Percentiles rank a stretch among this genome's conserved stretches.
These are phyloP conservation scores for Amanita pallidorosea DNA, from an alignment of 768 basidiomycete species.

Conservation along the genomic window DNA sequence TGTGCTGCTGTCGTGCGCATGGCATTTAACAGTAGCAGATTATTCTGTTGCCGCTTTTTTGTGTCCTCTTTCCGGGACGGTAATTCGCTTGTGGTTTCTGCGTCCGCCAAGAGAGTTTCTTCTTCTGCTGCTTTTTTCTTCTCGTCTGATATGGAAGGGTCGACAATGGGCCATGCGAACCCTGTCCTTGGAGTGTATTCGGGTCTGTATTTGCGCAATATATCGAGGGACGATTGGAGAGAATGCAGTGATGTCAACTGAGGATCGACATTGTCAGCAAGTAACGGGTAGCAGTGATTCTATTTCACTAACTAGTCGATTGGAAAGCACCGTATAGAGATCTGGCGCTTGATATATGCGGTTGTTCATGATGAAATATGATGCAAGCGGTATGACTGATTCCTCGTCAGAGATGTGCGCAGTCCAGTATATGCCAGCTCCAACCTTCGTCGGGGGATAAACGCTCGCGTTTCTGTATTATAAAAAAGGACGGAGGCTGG, in stretches of 20 bases:
- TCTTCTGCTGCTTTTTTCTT: constrained; percentile 26
- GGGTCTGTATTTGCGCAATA: constrained; percentile 63
- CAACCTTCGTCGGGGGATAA: constrained; percentile 76
- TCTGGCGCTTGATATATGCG: constrained; percentile 85
- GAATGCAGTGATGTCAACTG: constrained; percentile 63
- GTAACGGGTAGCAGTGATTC: constrained; percentile 3
- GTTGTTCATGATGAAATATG: constrained; percentile 83
- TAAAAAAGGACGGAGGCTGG: constrained; percentile 70
- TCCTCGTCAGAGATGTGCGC: constrained; percentile 6
- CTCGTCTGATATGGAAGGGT: constrained; percentile 34
- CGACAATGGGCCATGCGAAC: constrained; percentile 77
- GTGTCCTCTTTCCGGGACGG: constrained; percentile 29
- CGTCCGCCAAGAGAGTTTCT: constrained; percentile 15
- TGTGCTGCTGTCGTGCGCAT: constrained; percentile 69
- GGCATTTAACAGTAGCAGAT: constrained; percentile 58
- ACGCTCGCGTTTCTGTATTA: constrained; percentile 84
- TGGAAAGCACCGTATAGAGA: constrained; percentile 74
- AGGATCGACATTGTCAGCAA: constrained; percentile 1
- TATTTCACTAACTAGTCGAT: constrained; percentile 51
- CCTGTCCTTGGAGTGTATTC: constrained; percentile 78
- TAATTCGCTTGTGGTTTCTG: constrained; percentile 15
- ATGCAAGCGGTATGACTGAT: constrained; percentile 65
- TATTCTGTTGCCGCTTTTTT: constrained; percentile 41
- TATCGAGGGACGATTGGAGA: constrained; percentile 68
- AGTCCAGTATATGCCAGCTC: constrained; percentile 11